phyloP scores from a whole-genome alignment of 805 yeast species.

The Hanseniaspora mollemarum region DNA sequence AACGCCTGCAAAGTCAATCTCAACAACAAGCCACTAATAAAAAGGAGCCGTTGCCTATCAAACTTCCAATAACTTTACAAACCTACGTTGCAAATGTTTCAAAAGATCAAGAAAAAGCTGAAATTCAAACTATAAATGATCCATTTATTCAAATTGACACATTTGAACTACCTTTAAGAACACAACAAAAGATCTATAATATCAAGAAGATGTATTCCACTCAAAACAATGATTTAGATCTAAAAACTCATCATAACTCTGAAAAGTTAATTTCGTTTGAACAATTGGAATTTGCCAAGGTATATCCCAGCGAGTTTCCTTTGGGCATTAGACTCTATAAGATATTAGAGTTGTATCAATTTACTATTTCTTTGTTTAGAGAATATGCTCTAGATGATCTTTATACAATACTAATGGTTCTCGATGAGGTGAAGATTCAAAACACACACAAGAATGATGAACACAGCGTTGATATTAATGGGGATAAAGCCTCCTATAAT shows the following conservation, averaged over 20 bases:
- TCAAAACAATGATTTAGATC: conserved; percentile 17
- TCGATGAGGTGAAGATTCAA: not conserved
- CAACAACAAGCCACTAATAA: not conserved
- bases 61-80: not conserved
- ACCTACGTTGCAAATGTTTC: not conserved
- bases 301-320: conserved; percentile 20
- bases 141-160: conserved; percentile 1
- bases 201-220: conserved; percentile 17
- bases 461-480: not conserved
- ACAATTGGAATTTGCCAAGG: conserved; percentile 12
- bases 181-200: conserved; percentile 15
- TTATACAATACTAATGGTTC: conserved; percentile 3
- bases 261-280: conserved; percentile 16
- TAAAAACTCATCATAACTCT: conserved; percentile 14
- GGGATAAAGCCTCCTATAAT: not conserved
- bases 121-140: not conserved
- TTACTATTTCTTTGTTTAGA: not conserved
- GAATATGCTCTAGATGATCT: conserved; percentile 7
- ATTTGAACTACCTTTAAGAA: conserved; percentile 15
- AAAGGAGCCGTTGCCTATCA: not conserved
- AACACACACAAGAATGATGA: not conserved
- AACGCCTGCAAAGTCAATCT: not conserved
- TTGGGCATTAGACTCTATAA: conserved; percentile 28
- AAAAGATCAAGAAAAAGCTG: not conserved
- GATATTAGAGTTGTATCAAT: conserved; percentile 18